These are phyloP conservation scores for Centella asiatica DNA, from an alignment of 129 eudicot species.

Conservation along the genomic window DNA sequence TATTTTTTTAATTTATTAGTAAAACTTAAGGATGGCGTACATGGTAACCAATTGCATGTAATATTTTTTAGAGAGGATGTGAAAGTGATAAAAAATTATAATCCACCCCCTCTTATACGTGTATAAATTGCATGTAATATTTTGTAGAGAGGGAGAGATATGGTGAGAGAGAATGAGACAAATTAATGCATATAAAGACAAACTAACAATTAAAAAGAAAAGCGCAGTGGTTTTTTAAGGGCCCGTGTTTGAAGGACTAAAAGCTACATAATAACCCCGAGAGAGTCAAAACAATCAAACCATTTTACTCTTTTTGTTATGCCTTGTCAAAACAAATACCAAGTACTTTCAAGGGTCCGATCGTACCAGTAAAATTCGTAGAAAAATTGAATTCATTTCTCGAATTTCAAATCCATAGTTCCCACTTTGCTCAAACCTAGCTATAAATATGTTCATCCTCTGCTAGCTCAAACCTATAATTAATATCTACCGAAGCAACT, in stretches of 20 bases:
- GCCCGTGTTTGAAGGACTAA: conserved; percentile 55
- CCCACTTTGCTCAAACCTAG: conserved; percentile 4
- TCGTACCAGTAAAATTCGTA: conserved; percentile 8
- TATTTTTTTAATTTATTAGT: too few species aligned
- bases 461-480: conserved; percentile 19
- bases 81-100: too few species aligned
- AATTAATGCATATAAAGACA: too few species aligned
- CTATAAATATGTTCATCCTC: background rate
- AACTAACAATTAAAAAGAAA: background rate
- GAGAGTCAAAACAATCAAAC: conserved; percentile 35
- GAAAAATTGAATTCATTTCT: conserved; percentile 17
- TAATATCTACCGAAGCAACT: too few species aligned
- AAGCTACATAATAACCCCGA: conserved; percentile 1
- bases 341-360: conserved; percentile 21
- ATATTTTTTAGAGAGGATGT: too few species aligned
- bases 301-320: conserved; percentile 19
- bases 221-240: too few species aligned
- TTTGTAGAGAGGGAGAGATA: too few species aligned
- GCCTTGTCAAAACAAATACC: conserved; percentile 20
- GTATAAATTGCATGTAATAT: too few species aligned
- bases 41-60: too few species aligned
- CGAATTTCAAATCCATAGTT: conserved; percentile 27
- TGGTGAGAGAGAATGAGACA: background rate
- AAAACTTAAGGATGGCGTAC: too few species aligned
- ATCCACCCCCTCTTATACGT: too few species aligned